A percentile compares a stretch with the other conserved stretches of the same genome.
These are phyloP conservation scores for Saitozyma sp. DNA, from an alignment of 768 basidiomycete genomes.

Conservation along the genomic window DNA sequence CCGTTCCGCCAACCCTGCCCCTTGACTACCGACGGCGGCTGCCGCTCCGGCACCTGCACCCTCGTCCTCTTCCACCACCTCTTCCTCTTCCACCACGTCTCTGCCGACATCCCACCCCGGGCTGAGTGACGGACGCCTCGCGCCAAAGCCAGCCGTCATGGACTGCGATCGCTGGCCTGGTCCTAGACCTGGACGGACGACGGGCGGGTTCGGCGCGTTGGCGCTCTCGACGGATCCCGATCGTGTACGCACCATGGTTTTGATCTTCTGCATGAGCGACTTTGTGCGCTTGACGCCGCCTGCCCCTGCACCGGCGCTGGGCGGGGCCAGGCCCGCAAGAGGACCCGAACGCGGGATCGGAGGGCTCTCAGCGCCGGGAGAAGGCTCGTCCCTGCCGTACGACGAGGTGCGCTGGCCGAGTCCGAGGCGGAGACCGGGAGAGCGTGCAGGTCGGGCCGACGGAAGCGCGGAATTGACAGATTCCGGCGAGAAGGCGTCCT, in stretches of 20 bases:
- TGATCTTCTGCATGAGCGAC: conserved; percentile 53
- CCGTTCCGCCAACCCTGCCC: background rate
- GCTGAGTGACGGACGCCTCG: conserved; percentile 7
- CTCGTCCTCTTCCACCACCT: conserved; percentile 20
- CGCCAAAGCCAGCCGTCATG: conserved; percentile 1
- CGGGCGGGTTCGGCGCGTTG: background rate
- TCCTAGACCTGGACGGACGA: background rate
- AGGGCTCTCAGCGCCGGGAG: too few species aligned
- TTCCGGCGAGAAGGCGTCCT: conserved; percentile 29
- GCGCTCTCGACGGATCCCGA: conserved; percentile 33
- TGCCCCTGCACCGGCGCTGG: conserved; percentile 5
- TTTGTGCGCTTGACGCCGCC: conserved; percentile 49
- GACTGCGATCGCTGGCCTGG: conserved; percentile 12
- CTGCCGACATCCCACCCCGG: conserved; percentile 13
- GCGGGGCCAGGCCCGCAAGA: conserved; percentile 5
- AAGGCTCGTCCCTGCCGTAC: background rate
- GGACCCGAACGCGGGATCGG: background rate
- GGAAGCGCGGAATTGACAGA: conserved; percentile 14
- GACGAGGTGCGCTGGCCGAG: too few species aligned
- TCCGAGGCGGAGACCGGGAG: conserved; percentile 40
- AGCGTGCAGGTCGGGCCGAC: conserved; percentile 24
- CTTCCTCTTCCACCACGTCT: conserved; percentile 26
- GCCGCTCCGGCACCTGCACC: too few species aligned
- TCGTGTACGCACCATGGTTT: conserved; percentile 51
- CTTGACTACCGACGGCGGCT: background rate